phyloP scores from a whole-genome alignment of 257 asterid species.

The Solanum commersonii region DNA sequence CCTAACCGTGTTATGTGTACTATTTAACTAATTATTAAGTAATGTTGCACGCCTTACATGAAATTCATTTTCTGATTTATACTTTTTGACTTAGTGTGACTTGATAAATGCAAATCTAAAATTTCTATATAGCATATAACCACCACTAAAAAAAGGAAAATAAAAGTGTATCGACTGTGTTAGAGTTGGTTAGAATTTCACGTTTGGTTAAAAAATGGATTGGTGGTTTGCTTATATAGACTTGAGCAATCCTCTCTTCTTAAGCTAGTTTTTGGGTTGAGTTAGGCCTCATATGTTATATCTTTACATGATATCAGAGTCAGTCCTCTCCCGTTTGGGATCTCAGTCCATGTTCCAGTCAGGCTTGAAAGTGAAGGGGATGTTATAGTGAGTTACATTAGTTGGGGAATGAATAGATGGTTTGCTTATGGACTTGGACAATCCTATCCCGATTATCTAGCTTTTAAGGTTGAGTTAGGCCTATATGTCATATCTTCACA shows the following conservation, averaged over 20 bases:
- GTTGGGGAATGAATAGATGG: background rate
- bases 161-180: background rate
- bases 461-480: background rate
- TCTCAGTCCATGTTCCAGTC: background rate
- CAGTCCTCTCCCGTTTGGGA: background rate
- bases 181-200: background rate
- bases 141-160: background rate
- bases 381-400: background rate
- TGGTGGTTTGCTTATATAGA: background rate
- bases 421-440: background rate
- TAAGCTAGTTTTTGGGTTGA: background rate
- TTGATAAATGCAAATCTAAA: background rate
- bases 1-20: background rate
- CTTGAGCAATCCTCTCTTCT: too few species aligned
- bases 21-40: background rate
- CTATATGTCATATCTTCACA: background rate
- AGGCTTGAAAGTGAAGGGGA: background rate
- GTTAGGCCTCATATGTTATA: too few species aligned
- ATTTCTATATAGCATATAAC: too few species aligned
- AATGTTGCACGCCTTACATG: background rate
- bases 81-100: slow-evolving; percentile 19
- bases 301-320: background rate
- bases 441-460: background rate
- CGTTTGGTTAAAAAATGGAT: too few species aligned
- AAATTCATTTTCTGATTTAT: background rate